Evolutionary conservation across 345 rosid genomes (phyloP).

Genomic region (Lepidium africanum): DNA sequence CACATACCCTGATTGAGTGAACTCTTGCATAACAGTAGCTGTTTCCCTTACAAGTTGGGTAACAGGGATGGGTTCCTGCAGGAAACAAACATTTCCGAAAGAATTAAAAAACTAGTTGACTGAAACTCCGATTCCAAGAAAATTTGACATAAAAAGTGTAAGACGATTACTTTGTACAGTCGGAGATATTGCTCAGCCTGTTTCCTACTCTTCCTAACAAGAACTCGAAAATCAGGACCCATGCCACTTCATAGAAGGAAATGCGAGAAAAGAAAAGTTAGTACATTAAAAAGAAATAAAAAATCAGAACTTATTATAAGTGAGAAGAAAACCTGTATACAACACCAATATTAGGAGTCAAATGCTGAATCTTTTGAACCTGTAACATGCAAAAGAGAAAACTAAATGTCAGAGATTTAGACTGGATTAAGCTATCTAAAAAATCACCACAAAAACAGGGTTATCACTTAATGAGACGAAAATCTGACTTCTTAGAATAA

Average conservation of each 20-base stretch:
- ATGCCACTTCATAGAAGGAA: conserved; percentile 58
- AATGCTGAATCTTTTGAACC: conserved; percentile 86
- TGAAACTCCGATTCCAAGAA: background rate
- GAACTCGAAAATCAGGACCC: conserved; percentile 95
- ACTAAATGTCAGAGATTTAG: background rate
- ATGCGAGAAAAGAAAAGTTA: background rate
- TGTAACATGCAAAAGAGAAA: conserved; percentile 19
- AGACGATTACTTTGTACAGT: conserved; percentile 59
- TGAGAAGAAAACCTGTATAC: conserved; percentile 67
- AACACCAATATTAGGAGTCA: conserved; percentile 94
- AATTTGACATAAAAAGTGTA: background rate
- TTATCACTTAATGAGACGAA: background rate
- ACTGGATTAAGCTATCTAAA: background rate
- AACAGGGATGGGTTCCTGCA: conserved; percentile 95
- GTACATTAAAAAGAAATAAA: background rate
- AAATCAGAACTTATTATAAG: background rate
- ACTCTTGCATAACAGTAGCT: conserved; percentile 98
- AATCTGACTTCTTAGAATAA: background rate
- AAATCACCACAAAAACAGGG: background rate
- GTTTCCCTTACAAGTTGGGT: conserved; percentile 97
- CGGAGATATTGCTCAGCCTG: conserved; percentile 86
- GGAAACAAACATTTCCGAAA: background rate
- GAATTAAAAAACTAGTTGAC: background rate
- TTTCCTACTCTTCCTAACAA: conserved; percentile 92
- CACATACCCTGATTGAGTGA: conserved; percentile 88